These are phyloP conservation scores for Diaporthe sp. DNA, from an alignment of 2,329 filamentous ascomycete genomes.

Conservation along the genomic window DNA sequence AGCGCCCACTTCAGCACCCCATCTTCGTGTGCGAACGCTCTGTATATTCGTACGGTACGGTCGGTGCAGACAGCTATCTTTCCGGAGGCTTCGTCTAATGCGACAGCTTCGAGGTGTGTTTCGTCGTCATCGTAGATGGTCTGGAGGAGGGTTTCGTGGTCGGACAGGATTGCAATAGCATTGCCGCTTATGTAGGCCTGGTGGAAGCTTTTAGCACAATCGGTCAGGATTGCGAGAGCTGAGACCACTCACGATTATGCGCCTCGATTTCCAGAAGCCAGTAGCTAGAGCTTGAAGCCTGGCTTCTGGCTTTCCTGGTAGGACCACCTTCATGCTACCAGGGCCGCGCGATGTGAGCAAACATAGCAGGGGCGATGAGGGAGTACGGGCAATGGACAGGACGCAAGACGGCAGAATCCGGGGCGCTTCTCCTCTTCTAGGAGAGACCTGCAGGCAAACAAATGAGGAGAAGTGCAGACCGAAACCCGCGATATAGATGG, in stretches of 20 bases:
- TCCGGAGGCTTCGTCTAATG: constrained; percentile 84
- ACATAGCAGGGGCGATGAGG: constrained; percentile 34
- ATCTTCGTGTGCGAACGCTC: constrained; percentile 77
- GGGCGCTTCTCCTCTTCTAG: constrained; percentile 4
- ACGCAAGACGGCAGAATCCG: not conserved
- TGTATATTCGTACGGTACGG: constrained; percentile 79
- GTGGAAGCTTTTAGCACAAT: constrained; percentile 4
- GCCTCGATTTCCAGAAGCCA: constrained; percentile 57
- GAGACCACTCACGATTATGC: constrained; percentile 50
- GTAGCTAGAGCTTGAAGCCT: constrained; percentile 61
- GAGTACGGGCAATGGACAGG: not conserved
- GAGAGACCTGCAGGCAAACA: not conserved
- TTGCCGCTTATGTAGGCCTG: constrained; percentile 92
- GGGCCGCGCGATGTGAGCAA: constrained; percentile 28
- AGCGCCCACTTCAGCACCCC: constrained; percentile 79
- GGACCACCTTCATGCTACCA: constrained; percentile 59
- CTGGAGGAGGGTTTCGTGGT: constrained; percentile 81
- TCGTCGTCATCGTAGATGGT: constrained; percentile 89
- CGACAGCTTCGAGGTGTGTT: constrained; percentile 77
- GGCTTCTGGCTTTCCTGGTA: constrained; percentile 62
- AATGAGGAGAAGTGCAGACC: constrained; percentile 1
- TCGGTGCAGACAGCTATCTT: constrained; percentile 85
- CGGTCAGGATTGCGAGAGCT: not conserved
- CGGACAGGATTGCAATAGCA: constrained; percentile 85
- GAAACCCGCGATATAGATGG: constrained; percentile 2